Evolutionary conservation across 192 early-diverging fungal species (phyloP).

Genomic region (Allomyces macrogynus): DNA sequence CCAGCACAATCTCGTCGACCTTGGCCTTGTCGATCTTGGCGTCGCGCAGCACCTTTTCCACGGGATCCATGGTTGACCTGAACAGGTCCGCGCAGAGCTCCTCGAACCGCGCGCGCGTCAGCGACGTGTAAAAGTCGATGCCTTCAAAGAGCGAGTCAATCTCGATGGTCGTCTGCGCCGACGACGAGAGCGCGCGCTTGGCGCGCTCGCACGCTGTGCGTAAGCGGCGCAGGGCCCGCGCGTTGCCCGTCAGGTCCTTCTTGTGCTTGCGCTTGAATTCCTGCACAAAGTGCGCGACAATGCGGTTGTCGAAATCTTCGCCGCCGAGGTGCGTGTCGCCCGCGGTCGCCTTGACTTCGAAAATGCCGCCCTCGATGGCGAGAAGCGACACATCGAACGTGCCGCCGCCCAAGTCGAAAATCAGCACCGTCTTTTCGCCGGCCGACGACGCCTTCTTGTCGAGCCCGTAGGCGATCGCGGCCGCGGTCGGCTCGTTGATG

Average conservation of each 20-base stretch:
- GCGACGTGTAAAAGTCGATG: constrained; percentile 92
- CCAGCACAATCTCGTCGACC: constrained; percentile 88
- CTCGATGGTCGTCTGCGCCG: constrained; percentile 84
- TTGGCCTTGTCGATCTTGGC: constrained; percentile 82
- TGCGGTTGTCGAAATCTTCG: constrained; percentile 98
- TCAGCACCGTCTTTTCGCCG: constrained; percentile 81
- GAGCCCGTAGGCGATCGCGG: constrained; percentile 96
- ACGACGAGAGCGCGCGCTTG: constrained; percentile 87
- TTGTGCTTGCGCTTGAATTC: constrained; percentile 93
- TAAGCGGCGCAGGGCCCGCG: constrained; percentile 88
- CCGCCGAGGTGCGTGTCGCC: constrained; percentile 98
- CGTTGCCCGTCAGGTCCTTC: constrained; percentile 74
- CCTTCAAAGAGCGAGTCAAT: constrained; percentile 95
- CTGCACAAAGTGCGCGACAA: constrained; percentile 82
- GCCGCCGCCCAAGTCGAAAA: constrained; percentile 96
- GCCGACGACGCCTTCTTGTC: constrained; percentile 63
- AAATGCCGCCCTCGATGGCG: constrained; percentile 92
- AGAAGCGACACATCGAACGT: constrained; percentile 96
- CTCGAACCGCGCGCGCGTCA: constrained; percentile 97
- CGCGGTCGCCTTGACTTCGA: constrained; percentile 96
- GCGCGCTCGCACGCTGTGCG: constrained; percentile 93
- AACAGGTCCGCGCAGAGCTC: constrained; percentile 95
- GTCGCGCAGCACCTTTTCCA: constrained; percentile 90
- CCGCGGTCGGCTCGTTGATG: constrained; percentile 99
- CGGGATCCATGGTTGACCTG: constrained; percentile 82